phyloP scores from a whole-genome alignment of 176 grass and related monocot genomes.

The Eleusine coracana region DNA sequence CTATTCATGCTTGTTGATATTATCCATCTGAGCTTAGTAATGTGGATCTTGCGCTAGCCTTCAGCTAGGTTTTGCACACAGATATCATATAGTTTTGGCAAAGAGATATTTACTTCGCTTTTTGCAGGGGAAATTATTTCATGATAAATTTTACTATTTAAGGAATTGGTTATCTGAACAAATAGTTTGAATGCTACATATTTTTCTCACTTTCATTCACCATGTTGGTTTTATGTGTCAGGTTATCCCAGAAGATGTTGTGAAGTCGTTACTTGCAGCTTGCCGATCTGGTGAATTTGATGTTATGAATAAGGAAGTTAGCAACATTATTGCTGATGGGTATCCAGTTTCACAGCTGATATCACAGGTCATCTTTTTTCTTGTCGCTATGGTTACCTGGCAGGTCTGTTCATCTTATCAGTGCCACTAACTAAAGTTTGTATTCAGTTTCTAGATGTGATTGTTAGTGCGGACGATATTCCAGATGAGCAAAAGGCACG shows the following conservation, averaged over 20 bases:
- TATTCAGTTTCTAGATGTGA: slow-evolving; percentile 83
- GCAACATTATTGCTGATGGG: slow-evolving; percentile 88
- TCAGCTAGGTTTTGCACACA: slow-evolving; percentile 12
- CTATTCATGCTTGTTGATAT: not conserved
- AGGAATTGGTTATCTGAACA: not conserved
- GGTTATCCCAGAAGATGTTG: slow-evolving; percentile 83
- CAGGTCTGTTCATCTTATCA: slow-evolving; percentile 22
- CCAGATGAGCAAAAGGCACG: slow-evolving; percentile 89
- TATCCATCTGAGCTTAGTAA: slow-evolving; percentile 16
- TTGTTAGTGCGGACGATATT: slow-evolving; percentile 70
- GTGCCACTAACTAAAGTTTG: slow-evolving; percentile 41
- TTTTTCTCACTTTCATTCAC: slow-evolving; percentile 31
- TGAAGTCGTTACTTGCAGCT: slow-evolving; percentile 71
- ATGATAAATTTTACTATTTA: not conserved
- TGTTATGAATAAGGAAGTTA: slow-evolving; percentile 85
- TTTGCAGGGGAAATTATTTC: not conserved
- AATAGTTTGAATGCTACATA: slow-evolving; percentile 17
- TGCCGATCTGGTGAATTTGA: slow-evolving; percentile 98
- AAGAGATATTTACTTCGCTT: not conserved
- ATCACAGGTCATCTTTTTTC: slow-evolving; percentile 55
- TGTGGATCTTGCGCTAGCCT: not conserved
- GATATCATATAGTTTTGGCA: slow-evolving; percentile 6
- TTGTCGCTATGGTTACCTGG: slow-evolving; percentile 9
- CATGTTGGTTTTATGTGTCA: slow-evolving; percentile 43
- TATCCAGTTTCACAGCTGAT: slow-evolving; percentile 95